Evolutionary conservation across 257 asterid genomes (phyloP), one percentile per base, ranked within the genome.

Genomic region (Apocynum venetum): DNA sequence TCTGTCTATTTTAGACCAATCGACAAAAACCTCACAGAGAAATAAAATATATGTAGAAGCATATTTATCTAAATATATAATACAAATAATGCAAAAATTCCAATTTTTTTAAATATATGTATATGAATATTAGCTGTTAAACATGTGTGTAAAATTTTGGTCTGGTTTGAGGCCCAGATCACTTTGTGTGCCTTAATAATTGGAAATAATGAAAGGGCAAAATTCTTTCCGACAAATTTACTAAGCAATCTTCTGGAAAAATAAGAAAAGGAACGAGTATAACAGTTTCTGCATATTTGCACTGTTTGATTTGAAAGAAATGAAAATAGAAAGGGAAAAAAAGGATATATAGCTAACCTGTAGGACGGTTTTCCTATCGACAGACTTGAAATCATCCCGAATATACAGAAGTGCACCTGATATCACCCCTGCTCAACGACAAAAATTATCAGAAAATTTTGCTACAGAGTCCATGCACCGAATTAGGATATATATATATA

Each of bases 351-450:
- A 10, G 9, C 53, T 61, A 64, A 88, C 92, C 89, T 88, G 90
- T 72, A 88, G 70, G 8, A 84, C 79, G 56, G 90, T 88, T 13
- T 81, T 63, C 70, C 60, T 76, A 61, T 86, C 92, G 20, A 86
- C 87, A 53, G 84, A 80, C 67, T 79, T 73, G 90, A 88, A 86
- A 65, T 88, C 90, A 78, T 88, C 87, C 55, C 92, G 84, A 11
- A 88, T 88, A 40, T 84, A 86, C 49, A 88, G 81, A 53, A 86
- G 87, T 35, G 90, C 90, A 12, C 92, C 90, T 43, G 89, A 88
- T 73, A 88, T 84, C 5, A 88, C 92, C 51, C 92, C 87, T 88
- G 78, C 36, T 2, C 25, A 19, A 56, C 44, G 12, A 19, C 11
- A n/a, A 57, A 57, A 1, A 56, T 57, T 11, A n/a, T 57, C 36